Conservation (phyloP, 2,329 filamentous ascomycete species). For the Knufia petricola region DNA sequence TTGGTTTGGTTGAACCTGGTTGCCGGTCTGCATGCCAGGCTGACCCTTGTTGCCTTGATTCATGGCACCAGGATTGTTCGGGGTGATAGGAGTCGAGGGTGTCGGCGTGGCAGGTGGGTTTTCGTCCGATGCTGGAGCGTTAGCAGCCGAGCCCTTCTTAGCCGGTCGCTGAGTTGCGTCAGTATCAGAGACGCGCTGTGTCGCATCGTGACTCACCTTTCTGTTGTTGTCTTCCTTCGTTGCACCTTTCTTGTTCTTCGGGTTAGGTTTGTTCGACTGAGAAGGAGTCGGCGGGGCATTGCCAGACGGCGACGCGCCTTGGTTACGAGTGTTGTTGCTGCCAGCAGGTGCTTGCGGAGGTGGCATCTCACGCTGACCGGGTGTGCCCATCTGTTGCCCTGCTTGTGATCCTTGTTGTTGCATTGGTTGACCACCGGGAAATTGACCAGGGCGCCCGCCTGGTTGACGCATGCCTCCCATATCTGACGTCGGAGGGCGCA, state of each 20-base stretch:
- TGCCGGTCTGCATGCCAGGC: constrained; percentile 23
- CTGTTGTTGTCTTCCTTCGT: constrained; percentile 39
- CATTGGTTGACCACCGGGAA: constrained; percentile 36
- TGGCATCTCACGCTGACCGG: constrained; percentile 47
- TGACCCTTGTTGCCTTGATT: constrained; percentile 30
- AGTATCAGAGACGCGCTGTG: background rate
- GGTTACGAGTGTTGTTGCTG: constrained; percentile 30
- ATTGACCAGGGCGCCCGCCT: constrained; percentile 31
- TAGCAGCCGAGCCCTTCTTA: constrained; percentile 34
- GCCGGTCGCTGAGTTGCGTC: constrained; percentile 26
- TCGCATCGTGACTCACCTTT: constrained; percentile 36
- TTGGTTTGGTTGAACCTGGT: constrained; percentile 28
- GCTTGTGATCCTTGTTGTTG: constrained; percentile 37
- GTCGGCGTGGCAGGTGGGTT: constrained; percentile 40
- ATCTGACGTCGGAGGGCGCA: constrained; percentile 47
- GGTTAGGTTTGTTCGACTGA: constrained; percentile 48
- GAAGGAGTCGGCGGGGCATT: constrained; percentile 53
- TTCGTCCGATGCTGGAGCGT: constrained; percentile 36
- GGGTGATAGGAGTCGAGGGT: constrained; percentile 40
- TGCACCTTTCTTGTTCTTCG: constrained; percentile 48
- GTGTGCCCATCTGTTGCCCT: constrained; percentile 43
- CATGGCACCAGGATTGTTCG: constrained; percentile 37
- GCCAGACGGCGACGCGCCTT: constrained; percentile 37
- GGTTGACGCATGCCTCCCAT: constrained; percentile 29
- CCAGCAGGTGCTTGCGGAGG: constrained; percentile 38